Evolutionary conservation across 192 early-diverging fungal genomes (phyloP), one percentile per base, ranked within the genome.

Genomic region (Podila minutissima): DNA sequence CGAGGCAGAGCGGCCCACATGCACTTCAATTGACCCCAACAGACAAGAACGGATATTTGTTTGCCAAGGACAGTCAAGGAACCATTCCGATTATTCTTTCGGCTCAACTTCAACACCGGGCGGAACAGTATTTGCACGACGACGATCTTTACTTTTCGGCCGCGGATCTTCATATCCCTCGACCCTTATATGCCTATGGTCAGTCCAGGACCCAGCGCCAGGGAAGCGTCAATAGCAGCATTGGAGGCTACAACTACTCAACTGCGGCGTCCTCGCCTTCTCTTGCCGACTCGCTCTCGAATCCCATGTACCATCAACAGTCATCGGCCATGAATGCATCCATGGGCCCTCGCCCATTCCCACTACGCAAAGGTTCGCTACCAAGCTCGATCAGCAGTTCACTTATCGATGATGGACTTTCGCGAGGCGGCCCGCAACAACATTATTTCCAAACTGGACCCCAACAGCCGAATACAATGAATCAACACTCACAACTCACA

Each of bases 221-320:
- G 35, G 77, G 77, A 3, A 81, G 77, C 19, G 33, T 81, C 2
- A 72, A 69, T 38, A 81, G 77, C 69, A 81, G 71, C 31, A 60
- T 73, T 38, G 77, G 71, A 20, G 77, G 77, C 0, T 69, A 81
- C 33, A 72, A 72, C 35, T 81, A 73, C 58, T 81, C 77, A 31
- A 72, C 70, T 15, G 67, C 57, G 0, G 70, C 77, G 0, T 81
- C 77, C 6, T 81, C 77, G 3, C 77, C 71, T 5, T 81, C 77
- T 0, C 71, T 81, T 1, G 77, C 77, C n/a, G 77, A 81, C 46
- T 81, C 77, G 4, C 71, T 81, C 35, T 81, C 77, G 7, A 81
- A 81, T 19, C 77, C 77, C 3, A 81, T 81, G 77, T 81, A 81
- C 33, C 71, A 73, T 3, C 66, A 81, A 11, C 76, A 81, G 37